Percentiles rank a stretch among this genome's conserved stretches.
These are phyloP conservation scores for Psophocarpus tetragonolobus DNA, from an alignment of 306 rosid genomes.

Conservation along the genomic window DNA sequence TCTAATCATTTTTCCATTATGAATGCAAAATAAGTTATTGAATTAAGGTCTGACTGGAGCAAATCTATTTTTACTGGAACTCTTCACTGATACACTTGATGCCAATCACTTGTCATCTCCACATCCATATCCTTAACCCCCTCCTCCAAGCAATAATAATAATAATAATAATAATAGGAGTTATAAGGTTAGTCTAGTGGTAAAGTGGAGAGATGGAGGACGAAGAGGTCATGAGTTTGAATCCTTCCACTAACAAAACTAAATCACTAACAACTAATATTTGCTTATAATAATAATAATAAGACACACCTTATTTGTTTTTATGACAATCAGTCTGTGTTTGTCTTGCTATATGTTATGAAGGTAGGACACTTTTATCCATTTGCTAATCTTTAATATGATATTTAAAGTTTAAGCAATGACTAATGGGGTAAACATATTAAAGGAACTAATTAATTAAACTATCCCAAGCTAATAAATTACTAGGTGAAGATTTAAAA, in stretches of 20 bases:
- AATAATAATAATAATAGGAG: background rate
- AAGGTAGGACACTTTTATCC: background rate
- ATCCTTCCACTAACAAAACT: too few species aligned
- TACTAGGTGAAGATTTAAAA: conserved; percentile 8
- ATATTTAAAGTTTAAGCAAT: conserved; percentile 14
- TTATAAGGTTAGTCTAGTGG: too few species aligned
- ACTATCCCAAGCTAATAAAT: background rate
- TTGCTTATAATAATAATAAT: background rate
- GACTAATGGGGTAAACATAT: conserved; percentile 8
- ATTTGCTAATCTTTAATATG: background rate
- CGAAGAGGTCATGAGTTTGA: too few species aligned
- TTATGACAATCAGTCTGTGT: conserved; percentile 5
- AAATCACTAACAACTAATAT: too few species aligned
- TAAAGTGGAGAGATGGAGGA: too few species aligned
- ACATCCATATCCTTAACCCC: background rate
- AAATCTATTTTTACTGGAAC: conserved; percentile 4
- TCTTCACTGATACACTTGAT: conserved; percentile 1
- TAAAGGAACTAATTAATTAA: conserved; percentile 1
- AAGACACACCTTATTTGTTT: background rate
- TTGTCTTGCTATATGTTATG: background rate
- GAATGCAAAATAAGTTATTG: background rate
- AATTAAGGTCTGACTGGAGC: background rate
- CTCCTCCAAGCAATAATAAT: background rate
- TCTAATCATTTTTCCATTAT: background rate
- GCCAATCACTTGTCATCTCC: background rate